Evolutionary conservation across 345 rosid species (phyloP), one percentile per base, ranked within the genome.

Genomic region (Arabis alpina): DNA sequence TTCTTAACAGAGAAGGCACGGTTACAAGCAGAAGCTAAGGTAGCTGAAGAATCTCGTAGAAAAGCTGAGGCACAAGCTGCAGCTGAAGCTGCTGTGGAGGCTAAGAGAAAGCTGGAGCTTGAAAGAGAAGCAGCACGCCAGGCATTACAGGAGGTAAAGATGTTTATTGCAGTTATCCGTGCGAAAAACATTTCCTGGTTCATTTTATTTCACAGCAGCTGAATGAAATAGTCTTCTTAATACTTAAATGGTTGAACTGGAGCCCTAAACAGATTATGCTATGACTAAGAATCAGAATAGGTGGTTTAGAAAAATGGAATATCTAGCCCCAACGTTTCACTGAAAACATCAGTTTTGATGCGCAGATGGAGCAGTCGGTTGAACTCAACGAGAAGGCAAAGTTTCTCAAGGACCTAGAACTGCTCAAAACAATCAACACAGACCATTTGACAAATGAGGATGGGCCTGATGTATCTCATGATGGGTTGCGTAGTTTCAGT

Each of bases 61-160:
- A 88, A 76, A 58, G 94, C 88, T 45, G 96, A 80, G 79, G 92
- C 88, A 24, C 84, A 81, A 76, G 91, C 89, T 66, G 95, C 87
- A 55, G 91, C 89, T 15, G 76, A 72, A 55, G 76, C 76, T 39
- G 76, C 64, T 32, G 70, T 57, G 60, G 95, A 90, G 79, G 91
- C 85, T 36, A 88, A 76, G 84, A 88, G 82, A 82, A 83, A 80
- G 77, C 83, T 90, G 77, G 93, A 87, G 55, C 77, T 74, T 23
- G 95, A 92, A 77, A 85, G 98, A 81, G 97, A 92, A 81, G 95
- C 92, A 58, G 91, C 95, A 6, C 93, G 98, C 4, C 96, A 81
- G 76, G 92, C 90, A 61, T 77, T 92, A 80, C 82, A 60, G 75
- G 70, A 84, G 93, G 98, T 92, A 69, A 83, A 54, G 40, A 25